Evolutionary conservation across 2,329 filamentous ascomycete genomes (phyloP).

Genomic region (Aspergillus persii): DNA sequence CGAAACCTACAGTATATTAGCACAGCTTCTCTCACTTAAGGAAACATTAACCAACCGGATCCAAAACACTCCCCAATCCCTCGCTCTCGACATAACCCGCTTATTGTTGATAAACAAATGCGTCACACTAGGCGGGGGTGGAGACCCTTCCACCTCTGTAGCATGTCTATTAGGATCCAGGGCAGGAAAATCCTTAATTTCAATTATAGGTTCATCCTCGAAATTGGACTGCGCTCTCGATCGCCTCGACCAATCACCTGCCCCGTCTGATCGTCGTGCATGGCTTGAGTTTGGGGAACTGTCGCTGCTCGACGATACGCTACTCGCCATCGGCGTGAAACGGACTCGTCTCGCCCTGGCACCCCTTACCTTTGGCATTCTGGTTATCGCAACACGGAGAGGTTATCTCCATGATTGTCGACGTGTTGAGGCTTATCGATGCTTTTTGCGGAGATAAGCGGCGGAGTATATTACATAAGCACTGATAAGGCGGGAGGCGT

Average conservation of each 20-base stretch:
- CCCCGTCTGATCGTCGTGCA: not conserved
- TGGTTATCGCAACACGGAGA: not conserved
- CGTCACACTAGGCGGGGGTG: conserved; percentile 16
- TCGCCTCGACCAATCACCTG: not conserved
- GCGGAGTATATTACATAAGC: not conserved
- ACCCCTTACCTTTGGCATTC: not conserved
- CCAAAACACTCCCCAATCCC: conserved; percentile 22
- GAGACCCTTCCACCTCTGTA: not conserved
- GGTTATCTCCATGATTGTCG: not conserved
- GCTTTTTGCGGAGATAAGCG: not conserved
- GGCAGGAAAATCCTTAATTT: not conserved
- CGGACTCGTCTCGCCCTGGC: not conserved
- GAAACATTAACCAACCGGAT: conserved; percentile 13
- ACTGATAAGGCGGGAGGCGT: not conserved
- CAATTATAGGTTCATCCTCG: not conserved
- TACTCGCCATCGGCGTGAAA: not conserved
- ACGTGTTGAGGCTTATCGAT: not conserved
- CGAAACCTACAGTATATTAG: conserved; percentile 10
- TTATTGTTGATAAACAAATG: conserved; percentile 25
- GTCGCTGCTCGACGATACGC: not conserved
- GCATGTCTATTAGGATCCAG: not conserved
- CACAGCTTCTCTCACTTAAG: too few relatives aligned
- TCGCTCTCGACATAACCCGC: conserved; percentile 21
- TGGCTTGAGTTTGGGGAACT: not conserved
- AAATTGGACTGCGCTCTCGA: not conserved